Evolutionary conservation across 306 rosid species (phyloP).

Genomic region (Lotus japonicus): DNA sequence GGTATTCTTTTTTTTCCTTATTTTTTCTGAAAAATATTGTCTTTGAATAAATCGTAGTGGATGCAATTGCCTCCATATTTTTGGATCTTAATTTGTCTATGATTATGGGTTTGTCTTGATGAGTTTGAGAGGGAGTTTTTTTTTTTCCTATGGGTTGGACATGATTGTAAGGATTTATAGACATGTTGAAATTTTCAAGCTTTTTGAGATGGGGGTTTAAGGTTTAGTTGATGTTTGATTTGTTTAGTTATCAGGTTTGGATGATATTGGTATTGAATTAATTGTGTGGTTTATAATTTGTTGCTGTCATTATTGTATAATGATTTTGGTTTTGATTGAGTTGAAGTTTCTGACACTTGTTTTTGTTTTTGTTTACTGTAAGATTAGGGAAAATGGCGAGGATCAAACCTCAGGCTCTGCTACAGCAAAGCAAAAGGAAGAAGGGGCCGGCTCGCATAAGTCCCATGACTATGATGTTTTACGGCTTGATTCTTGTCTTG

Average conservation of each 20-base stretch:
- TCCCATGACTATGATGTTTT: constrained; percentile 33
- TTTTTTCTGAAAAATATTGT: not conserved
- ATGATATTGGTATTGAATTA: constrained; percentile 3
- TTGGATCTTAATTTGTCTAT: constrained; percentile 26
- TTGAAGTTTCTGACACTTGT: not conserved
- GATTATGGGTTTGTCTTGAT: constrained; percentile 4
- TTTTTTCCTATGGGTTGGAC: not conserved
- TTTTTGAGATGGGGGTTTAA: not conserved
- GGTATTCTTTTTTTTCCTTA: not conserved
- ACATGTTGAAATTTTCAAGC: constrained; percentile 8
- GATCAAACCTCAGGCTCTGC: constrained; percentile 68
- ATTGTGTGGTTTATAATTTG: not conserved
- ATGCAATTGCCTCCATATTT: constrained; percentile 10
- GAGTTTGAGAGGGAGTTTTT: not conserved
- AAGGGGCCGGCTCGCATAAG: constrained; percentile 60
- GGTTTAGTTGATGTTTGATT: constrained; percentile 5
- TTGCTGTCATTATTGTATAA: not conserved
- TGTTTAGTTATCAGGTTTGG: not conserved
- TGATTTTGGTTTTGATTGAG: not conserved
- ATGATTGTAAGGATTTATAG: not conserved
- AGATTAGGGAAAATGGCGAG: constrained; percentile 45
- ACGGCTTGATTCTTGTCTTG: constrained; percentile 40
- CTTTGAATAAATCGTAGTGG: constrained; percentile 14
- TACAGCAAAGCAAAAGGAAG: constrained; percentile 77
- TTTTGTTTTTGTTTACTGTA: constrained; percentile 12